A percentile compares a stretch with the other conserved stretches of the same genome.
Evolutionary conservation across 805 yeast species (phyloP).

Genomic region (Candida alai): DNA sequence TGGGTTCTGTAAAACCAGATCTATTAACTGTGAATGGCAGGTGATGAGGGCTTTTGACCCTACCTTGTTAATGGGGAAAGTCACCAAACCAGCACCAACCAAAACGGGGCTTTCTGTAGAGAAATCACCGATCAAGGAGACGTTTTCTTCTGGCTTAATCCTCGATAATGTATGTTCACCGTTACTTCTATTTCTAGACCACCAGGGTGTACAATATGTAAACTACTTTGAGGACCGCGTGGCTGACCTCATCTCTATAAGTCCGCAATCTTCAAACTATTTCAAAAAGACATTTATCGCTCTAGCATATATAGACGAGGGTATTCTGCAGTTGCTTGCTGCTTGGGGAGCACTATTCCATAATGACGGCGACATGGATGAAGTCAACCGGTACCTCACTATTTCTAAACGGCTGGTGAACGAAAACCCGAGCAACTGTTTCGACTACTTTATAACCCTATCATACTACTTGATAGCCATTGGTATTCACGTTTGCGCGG

Average conservation of each 20-base stretch:
- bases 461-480: constrained; percentile 13
- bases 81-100: constrained; percentile 1
- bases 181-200: too few relatives aligned
- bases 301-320: constrained; percentile 17
- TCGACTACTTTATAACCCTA: constrained; percentile 9
- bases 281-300: constrained; percentile 19
- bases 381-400: constrained; percentile 9
- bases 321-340: constrained; percentile 19
- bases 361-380: constrained; percentile 11
- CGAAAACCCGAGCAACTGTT: constrained; percentile 4
- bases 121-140: background rate
- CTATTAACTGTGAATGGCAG: constrained; percentile 15
- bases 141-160: too few relatives aligned
- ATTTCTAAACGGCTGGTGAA: constrained; percentile 10
- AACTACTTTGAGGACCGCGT: constrained; percentile 18
- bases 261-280: constrained; percentile 19
- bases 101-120: background rate
- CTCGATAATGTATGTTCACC: too few relatives aligned
- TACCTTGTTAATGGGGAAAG: too few relatives aligned
- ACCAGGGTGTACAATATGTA: constrained; percentile 14
- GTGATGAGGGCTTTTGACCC: too few relatives aligned
- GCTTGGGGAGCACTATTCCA: constrained; percentile 29
- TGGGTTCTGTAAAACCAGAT: constrained; percentile 13
- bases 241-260: constrained; percentile 14
- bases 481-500: constrained; percentile 17